phyloP scores from a whole-genome alignment of 129 eudicot genomes.

The Helichrysum umbraculigerum region DNA sequence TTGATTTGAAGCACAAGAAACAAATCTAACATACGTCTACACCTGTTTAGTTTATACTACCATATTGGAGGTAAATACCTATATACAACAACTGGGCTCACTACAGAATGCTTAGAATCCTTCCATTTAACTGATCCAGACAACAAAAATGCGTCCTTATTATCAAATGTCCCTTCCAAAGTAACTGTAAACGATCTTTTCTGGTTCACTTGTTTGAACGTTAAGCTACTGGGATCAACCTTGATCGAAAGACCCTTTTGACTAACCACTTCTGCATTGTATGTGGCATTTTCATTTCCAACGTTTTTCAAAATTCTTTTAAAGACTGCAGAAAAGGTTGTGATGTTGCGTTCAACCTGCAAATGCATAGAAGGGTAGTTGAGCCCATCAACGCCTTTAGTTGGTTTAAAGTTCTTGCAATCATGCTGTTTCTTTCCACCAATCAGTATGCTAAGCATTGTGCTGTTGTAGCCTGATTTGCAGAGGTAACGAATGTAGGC shows the following conservation, averaged over 20 bases:
- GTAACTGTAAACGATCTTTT: slow-evolving; percentile 46
- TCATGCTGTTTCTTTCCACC: slow-evolving; percentile 43
- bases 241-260: slow-evolving; percentile 48
- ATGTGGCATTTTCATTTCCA: slow-evolving; percentile 35
- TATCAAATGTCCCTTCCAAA: slow-evolving; percentile 46
- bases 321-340: slow-evolving; percentile 48
- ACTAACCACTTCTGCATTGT: slow-evolving; percentile 36
- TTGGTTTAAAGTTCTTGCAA: slow-evolving; percentile 45
- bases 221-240: slow-evolving; percentile 46
- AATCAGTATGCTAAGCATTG: slow-evolving; percentile 44
- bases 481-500: slow-evolving; percentile 69
- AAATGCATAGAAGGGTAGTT: slow-evolving; percentile 83
- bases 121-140: slow-evolving; percentile 60
- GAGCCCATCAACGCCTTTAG: slow-evolving; percentile 71
- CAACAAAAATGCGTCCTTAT: slow-evolving; percentile 17
- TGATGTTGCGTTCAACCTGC: slow-evolving; percentile 36
- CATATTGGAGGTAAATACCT: slow-evolving; percentile 36
- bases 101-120: slow-evolving; percentile 51
- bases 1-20: neutral
- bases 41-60: neutral
- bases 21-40: neutral
- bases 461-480: slow-evolving; percentile 64
- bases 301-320: slow-evolving; percentile 67
- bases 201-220: slow-evolving; percentile 39
- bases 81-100: slow-evolving; percentile 72